phyloP scores from a whole-genome alignment of 2,329 filamentous ascomycete species.

The Phaeosphaeria sp. region DNA sequence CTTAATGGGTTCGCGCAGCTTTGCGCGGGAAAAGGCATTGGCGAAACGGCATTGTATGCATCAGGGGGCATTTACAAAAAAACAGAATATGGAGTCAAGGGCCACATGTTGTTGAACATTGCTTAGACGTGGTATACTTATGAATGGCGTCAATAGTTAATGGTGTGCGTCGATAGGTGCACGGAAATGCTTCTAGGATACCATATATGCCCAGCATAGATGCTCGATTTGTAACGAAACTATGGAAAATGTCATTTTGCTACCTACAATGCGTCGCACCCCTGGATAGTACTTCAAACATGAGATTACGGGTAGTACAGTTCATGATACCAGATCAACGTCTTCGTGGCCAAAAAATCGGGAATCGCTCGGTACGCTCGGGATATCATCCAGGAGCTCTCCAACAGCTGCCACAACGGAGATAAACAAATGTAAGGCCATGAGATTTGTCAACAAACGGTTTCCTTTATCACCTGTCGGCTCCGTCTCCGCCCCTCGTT shows the following conservation, averaged over 20 bases:
- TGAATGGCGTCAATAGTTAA: neutral
- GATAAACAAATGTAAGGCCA: neutral
- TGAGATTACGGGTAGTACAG: too few species aligned
- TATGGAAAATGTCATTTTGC: neutral
- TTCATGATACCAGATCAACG: too few species aligned
- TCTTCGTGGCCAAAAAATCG: too few species aligned
- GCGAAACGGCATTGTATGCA: conserved; percentile 3
- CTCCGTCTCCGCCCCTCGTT: neutral
- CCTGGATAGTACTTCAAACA: too few species aligned
- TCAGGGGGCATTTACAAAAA: conserved; percentile 3
- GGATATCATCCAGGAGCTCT: too few species aligned
- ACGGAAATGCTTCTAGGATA: conserved; percentile 4
- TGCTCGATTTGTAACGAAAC: neutral
- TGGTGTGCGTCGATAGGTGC: neutral
- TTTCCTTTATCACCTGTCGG: neutral
- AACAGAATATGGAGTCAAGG: conserved; percentile 3
- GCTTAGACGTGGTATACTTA: neutral
- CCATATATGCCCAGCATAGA: neutral
- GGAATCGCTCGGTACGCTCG: too few species aligned
- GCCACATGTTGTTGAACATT: neutral
- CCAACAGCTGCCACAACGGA: neutral
- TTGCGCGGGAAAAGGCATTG: neutral
- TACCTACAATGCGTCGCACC: neutral
- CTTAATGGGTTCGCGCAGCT: neutral
- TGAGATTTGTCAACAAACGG: neutral